phyloP scores from a whole-genome alignment of 2,329 filamentous ascomycete genomes.

The Aureobasidium pullulans region DNA sequence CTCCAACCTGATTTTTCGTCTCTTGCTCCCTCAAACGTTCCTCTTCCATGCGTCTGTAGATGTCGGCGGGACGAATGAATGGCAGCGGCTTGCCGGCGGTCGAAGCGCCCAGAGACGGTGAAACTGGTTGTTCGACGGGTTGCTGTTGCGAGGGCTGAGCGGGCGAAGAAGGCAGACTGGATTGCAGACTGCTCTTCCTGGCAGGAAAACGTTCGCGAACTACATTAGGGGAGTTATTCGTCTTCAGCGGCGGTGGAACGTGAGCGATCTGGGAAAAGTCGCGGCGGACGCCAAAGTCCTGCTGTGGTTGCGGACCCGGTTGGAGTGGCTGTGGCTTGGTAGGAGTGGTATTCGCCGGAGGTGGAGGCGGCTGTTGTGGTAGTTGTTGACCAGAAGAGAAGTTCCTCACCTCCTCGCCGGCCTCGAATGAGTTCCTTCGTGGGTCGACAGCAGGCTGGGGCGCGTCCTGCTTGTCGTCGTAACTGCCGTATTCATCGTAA shows the following conservation, averaged over 20 bases:
- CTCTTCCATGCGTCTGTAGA: slow-evolving; percentile 65
- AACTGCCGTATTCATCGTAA: slow-evolving; percentile 50
- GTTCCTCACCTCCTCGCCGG: slow-evolving; percentile 45
- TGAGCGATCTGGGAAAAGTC: slow-evolving; percentile 48
- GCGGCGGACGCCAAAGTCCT: slow-evolving; percentile 23
- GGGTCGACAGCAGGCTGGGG: slow-evolving; percentile 29
- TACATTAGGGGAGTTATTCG: slow-evolving; percentile 21
- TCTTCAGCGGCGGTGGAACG: slow-evolving; percentile 42
- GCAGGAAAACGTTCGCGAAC: slow-evolving; percentile 27
- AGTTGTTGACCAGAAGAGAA: slow-evolving; percentile 28
- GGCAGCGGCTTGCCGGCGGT: slow-evolving; percentile 36
- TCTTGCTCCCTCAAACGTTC: slow-evolving; percentile 48
- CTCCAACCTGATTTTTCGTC: slow-evolving; percentile 24
- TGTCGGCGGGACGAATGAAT: slow-evolving; percentile 67
- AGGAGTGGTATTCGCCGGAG: slow-evolving; percentile 5
- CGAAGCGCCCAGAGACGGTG: slow-evolving; percentile 5
- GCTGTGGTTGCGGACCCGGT: neutral
- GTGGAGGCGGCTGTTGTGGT: neutral
- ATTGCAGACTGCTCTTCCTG: slow-evolving; percentile 49
- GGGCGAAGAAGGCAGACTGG: slow-evolving; percentile 31
- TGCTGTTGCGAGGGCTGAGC: slow-evolving; percentile 13
- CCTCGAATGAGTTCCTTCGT: slow-evolving; percentile 47
- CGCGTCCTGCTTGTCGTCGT: slow-evolving; percentile 37
- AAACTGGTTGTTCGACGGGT: neutral
- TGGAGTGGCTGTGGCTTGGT: neutral